Evolutionary conservation across 768 basidiomycete species (phyloP).

Genomic region (Agaricus bisporus): DNA sequence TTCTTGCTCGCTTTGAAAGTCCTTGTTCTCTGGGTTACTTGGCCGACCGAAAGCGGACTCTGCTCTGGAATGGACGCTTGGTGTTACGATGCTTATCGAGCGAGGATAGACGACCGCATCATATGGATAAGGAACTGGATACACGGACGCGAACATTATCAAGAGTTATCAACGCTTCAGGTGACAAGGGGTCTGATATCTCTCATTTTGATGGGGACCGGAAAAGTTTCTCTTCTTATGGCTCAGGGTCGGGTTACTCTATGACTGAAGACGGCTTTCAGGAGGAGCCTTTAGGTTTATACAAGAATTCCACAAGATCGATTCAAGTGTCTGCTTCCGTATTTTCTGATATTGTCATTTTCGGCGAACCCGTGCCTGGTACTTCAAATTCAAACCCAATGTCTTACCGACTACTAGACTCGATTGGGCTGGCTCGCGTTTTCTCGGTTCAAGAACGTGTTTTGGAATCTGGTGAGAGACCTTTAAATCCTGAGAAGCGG

Average conservation of each 20-base stretch:
- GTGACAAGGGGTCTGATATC: not conserved
- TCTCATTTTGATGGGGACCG: not conserved
- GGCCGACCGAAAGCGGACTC: constrained; percentile 65
- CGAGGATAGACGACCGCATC: not conserved
- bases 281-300: constrained; percentile 8
- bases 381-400: not conserved
- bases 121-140: not conserved
- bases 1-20: constrained; percentile 55
- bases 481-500: not conserved
- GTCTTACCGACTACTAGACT: constrained; percentile 22
- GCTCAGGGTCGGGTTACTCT: not conserved
- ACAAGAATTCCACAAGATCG: not conserved
- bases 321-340: constrained; percentile 35
- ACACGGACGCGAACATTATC: not conserved
- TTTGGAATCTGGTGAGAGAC: not conserved
- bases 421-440: constrained; percentile 41
- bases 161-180: not conserved
- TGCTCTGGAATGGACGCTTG: constrained; percentile 67
- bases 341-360: constrained; percentile 67
- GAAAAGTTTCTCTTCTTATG: not conserved
- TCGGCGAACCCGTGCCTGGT: constrained; percentile 29
- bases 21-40: constrained; percentile 48
- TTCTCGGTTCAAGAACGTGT: constrained; percentile 3
- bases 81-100: not conserved
- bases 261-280: not conserved